Evolutionary conservation across 2,329 filamentous ascomycete species (phyloP).

Genomic region (Hortaea sp.): DNA sequence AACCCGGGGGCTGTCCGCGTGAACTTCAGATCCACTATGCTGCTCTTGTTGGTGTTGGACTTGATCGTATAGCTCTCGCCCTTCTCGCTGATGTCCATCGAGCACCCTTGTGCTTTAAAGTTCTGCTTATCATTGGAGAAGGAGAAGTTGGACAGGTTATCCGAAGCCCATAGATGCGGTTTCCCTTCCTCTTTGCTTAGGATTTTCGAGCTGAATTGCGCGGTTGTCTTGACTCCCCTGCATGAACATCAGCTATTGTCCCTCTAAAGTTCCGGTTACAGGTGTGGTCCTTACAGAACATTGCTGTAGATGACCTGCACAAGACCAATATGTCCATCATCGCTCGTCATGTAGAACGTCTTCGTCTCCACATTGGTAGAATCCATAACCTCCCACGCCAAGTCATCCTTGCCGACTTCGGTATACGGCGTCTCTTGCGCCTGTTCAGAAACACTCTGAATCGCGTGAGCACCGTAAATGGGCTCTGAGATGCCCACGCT

Average conservation of each 20-base stretch:
- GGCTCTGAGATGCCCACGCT: slow-evolving; percentile 80
- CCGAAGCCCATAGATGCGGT: slow-evolving; percentile 73
- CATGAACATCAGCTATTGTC: slow-evolving; percentile 50
- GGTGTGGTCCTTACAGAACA: slow-evolving; percentile 58
- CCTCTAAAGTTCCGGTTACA: too few relatives aligned
- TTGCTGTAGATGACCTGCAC: slow-evolving; percentile 96
- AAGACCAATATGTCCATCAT: slow-evolving; percentile 66
- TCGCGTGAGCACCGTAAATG: slow-evolving; percentile 81
- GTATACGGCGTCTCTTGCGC: slow-evolving; percentile 68
- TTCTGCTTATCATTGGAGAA: slow-evolving; percentile 75
- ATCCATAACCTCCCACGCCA: slow-evolving; percentile 74
- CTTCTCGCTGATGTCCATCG: slow-evolving; percentile 76
- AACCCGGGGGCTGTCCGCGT: slow-evolving; percentile 70
- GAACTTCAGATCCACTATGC: slow-evolving; percentile 78
- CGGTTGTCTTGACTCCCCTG: slow-evolving; percentile 81
- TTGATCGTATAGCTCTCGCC: slow-evolving; percentile 79
- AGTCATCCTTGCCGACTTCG: slow-evolving; percentile 63
- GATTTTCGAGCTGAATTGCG: slow-evolving; percentile 90
- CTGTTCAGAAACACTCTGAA: slow-evolving; percentile 77
- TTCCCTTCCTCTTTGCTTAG: slow-evolving; percentile 65
- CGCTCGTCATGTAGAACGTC: slow-evolving; percentile 80
- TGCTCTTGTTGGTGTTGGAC: slow-evolving; percentile 69
- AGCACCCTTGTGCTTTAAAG: slow-evolving; percentile 62
- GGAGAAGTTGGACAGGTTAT: slow-evolving; percentile 64
- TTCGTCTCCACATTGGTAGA: slow-evolving; percentile 90